phyloP scores from a whole-genome alignment of 495 filamentous ascomycete genomes.

The Corynascus novoguineensis region DNA sequence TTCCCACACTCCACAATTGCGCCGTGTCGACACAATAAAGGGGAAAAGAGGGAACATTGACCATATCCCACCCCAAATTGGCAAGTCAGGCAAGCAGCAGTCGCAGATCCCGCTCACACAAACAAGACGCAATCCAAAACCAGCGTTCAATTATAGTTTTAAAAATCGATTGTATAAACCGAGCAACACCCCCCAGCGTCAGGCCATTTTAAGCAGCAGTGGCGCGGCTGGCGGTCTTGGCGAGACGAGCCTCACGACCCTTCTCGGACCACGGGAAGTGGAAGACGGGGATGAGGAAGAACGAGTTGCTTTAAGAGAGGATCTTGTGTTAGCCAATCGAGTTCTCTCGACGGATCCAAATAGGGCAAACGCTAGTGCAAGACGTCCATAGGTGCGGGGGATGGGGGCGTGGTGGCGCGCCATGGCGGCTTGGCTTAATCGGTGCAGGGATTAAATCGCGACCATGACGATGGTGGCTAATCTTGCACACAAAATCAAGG shows the following conservation, averaged over 20 bases:
- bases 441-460: conserved; percentile 8
- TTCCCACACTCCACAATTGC: not conserved
- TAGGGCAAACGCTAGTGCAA: conserved; percentile 9
- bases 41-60: not conserved
- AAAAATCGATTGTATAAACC: not conserved
- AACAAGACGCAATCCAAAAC: not conserved
- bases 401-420: conserved; percentile 23
- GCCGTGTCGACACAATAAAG: not conserved
- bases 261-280: conserved; percentile 98
- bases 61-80: not conserved
- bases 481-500: too few species aligned
- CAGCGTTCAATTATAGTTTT: not conserved
- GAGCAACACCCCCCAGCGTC: not conserved
- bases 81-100: not conserved
- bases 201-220: conserved; percentile 26
- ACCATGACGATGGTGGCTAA: not conserved
- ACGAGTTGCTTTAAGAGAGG: conserved; percentile 58
- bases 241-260: conserved; percentile 55
- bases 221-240: conserved; percentile 32
- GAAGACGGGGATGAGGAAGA: conserved; percentile 90
- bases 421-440: conserved; percentile 20
- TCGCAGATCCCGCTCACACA: not conserved
- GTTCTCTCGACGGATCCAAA: conserved; percentile 5
- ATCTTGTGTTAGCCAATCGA: conserved; percentile 11
- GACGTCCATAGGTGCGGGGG: too few species aligned